Evolutionary conservation across 1,284 basidiomycete genomes (phyloP).

Genomic region (Coniferiporia weirii): DNA sequence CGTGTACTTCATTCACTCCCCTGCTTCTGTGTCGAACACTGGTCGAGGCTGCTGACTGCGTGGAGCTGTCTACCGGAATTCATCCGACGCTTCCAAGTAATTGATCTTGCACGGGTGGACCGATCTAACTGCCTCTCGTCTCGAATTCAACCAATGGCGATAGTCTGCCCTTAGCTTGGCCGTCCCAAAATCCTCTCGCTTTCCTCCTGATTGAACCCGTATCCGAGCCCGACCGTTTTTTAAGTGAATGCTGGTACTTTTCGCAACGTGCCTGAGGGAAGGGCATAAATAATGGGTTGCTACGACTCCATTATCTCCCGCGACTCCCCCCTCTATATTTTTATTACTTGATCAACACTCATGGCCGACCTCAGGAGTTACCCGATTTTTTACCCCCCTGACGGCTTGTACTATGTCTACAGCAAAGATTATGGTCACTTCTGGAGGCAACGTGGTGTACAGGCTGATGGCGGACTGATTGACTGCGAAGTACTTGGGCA

Average conservation of each 20-base stretch:
- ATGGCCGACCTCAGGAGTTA: constrained; percentile 11
- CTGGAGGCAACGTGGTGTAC: constrained; percentile 9
- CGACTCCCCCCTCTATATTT: neutral
- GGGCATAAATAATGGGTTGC: neutral
- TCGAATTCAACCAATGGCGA: neutral
- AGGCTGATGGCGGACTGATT: constrained; percentile 2
- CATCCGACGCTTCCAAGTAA: neutral
- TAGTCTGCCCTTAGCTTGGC: neutral
- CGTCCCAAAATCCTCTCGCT: neutral
- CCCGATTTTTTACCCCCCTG: constrained; percentile 14
- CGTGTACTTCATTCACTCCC: neutral
- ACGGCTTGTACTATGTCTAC: constrained; percentile 15
- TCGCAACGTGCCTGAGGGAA: neutral
- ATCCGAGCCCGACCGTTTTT: neutral
- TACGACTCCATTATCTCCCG: neutral
- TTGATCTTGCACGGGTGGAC: neutral
- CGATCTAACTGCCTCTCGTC: neutral
- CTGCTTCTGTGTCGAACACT: neutral
- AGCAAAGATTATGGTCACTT: constrained; percentile 13
- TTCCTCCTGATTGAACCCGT: neutral
- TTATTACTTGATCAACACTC: neutral
- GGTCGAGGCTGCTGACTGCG: neutral
- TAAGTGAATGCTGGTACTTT: neutral
- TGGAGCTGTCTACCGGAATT: neutral
- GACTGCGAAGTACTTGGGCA: constrained; percentile 12